Base-by-base conservation (phyloP, 2,329 filamentous ascomycete genomes). In the Alternaria infectoria region DNA sequence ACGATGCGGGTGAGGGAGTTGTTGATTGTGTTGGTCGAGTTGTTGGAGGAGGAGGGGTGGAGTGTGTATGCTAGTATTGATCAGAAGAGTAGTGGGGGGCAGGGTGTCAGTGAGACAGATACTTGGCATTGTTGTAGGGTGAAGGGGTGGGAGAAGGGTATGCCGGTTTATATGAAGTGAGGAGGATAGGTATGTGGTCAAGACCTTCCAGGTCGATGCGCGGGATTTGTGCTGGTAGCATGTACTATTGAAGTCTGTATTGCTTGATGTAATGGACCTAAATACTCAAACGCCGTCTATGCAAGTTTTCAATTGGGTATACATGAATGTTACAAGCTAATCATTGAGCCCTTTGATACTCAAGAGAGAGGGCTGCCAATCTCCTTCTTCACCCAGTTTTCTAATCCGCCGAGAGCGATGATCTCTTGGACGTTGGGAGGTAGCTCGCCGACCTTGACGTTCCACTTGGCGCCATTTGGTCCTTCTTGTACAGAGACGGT, bases 301-400 rank as follows among this genome's bases (percentile, higher is more conserved):
- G 60, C 60, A 28, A 26, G 25, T 59, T 52, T 44, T 49, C n/a
- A 54, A 54, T 44, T 54, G 60, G 60, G 60, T 62, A 62, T 62
- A 62, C 43, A 54, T 13, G 43, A 59, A 51, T 30, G 49, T 54
- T 54, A 62, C 60, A 59, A 19, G 44, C 19, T 52, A 25, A 23
- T 28, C 32, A 17, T 21, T 25, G 8, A 6, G 36, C 43, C 46
- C 44, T n/a, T 3, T 49, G 28, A 15, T 25, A n/a, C 25, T 62
- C 25, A 62, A 11, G 60, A 62, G 46, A 51, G 66, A 59, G 74
- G 74, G 30, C 72, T 74, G 3, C 77, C 79, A 73, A 93, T 91
- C 77, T 91, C 85, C 60, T 86, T 84, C 85, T 91, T 91, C 10
- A 96, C 91, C 93, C 93, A 96, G 67, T 89, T 90, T 84, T 94